These are phyloP conservation scores for Pleurotus citrinopileatus DNA, from an alignment of 768 basidiomycete species.

Conservation along the genomic window DNA sequence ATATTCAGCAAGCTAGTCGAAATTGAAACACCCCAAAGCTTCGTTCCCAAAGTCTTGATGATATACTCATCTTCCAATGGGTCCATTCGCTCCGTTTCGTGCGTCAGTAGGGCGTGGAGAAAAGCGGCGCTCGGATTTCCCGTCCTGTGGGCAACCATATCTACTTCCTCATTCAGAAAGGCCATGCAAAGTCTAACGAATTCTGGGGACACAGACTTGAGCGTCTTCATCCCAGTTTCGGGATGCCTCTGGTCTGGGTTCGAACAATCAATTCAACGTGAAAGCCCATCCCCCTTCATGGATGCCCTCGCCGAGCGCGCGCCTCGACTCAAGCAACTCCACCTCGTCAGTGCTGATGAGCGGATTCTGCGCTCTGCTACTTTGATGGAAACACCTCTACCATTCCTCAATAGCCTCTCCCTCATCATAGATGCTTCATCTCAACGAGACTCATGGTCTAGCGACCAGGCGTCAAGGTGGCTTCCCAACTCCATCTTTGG, in stretches of 20 bases:
- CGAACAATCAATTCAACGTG: background rate
- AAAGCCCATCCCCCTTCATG: background rate
- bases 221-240: background rate
- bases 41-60: background rate
- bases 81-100: background rate
- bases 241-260: background rate
- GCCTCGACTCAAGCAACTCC: background rate
- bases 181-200: background rate
- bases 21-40: background rate
- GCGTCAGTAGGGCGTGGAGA: background rate
- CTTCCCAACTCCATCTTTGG: background rate
- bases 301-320: background rate
- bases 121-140: background rate
- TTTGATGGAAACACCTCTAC: background rate
- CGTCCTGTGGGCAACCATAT: background rate
- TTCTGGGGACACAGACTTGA: background rate
- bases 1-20: conserved; percentile 1
- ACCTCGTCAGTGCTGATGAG: background rate
- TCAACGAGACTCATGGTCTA: background rate
- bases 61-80: background rate
- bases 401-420: background rate
- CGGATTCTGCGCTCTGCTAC: background rate
- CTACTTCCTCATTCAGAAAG: background rate
- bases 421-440: background rate
- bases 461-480: background rate